Percentiles rank a stretch among this genome's conserved stretches.
phyloP scores from a whole-genome alignment of 192 early-diverging fungal species.

The Spizellomyces sp. region DNA sequence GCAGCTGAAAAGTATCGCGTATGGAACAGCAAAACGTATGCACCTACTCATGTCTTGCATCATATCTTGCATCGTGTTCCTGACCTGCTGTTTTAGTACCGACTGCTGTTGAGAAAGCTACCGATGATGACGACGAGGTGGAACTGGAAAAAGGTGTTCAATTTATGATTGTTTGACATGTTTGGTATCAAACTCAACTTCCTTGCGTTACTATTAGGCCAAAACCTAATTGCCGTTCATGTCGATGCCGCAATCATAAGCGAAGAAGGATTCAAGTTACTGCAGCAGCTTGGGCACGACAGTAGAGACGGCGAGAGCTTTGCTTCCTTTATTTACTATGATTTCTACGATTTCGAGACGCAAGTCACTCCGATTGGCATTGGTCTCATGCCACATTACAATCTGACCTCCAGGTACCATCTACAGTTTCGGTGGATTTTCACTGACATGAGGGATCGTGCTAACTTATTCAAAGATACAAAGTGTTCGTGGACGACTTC shows the following conservation, averaged over 20 bases:
- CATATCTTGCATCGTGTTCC: not conserved
- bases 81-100: not conserved
- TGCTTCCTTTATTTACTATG: constrained; percentile 48
- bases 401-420: constrained; percentile 30
- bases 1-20: constrained; percentile 51
- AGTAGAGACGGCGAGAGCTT: constrained; percentile 24
- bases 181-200: not conserved
- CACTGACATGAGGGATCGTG: not conserved
- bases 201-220: constrained; percentile 27
- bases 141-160: constrained; percentile 47
- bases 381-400: constrained; percentile 41
- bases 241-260: constrained; percentile 48
- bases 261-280: constrained; percentile 32
- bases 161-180: not conserved
- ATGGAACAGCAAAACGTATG: constrained; percentile 44
- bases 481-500: constrained; percentile 59
- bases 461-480: constrained; percentile 30
- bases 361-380: constrained; percentile 46
- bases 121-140: constrained; percentile 41
- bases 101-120: constrained; percentile 10
- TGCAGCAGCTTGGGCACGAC: constrained; percentile 32
- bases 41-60: not conserved
- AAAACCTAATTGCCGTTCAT: constrained; percentile 52
- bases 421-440: constrained; percentile 1
- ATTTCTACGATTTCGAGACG: constrained; percentile 67